Evolutionary conservation across 2,329 filamentous ascomycete species (phyloP).

Genomic region (Xylaria sp.): DNA sequence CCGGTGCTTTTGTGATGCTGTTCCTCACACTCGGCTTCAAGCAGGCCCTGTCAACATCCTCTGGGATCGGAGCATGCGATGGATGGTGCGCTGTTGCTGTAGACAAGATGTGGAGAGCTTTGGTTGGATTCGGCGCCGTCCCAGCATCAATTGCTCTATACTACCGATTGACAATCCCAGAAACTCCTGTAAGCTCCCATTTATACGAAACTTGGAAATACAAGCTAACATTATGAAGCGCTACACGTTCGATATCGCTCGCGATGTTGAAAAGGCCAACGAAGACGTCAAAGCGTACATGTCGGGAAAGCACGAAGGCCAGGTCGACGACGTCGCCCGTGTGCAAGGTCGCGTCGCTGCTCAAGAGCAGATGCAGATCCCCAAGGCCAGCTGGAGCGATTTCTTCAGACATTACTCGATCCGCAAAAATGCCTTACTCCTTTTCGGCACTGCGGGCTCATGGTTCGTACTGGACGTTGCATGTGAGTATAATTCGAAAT

Average conservation of each 20-base stretch:
- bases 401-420: conserved; percentile 77
- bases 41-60: conserved; percentile 65
- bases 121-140: conserved; percentile 84
- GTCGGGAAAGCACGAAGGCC: conserved; percentile 68
- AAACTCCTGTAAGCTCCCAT: conserved; percentile 69
- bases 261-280: conserved; percentile 78
- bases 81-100: conserved; percentile 75
- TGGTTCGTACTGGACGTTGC: conserved; percentile 74
- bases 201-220: not conserved
- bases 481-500: conserved; percentile 56
- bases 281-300: conserved; percentile 82
- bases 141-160: conserved; percentile 85
- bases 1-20: conserved; percentile 78
- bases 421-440: conserved; percentile 76
- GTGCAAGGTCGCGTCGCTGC: conserved; percentile 66
- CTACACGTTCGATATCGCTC: conserved; percentile 85
- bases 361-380: conserved; percentile 66
- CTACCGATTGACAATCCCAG: conserved; percentile 82
- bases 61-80: conserved; percentile 66
- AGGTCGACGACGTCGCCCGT: conserved; percentile 75
- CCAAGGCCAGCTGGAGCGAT: conserved; percentile 77
- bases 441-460: conserved; percentile 82
- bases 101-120: conserved; percentile 87
- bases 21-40: conserved; percentile 80
- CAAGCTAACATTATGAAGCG: conserved; percentile 55